phyloP scores from a whole-genome alignment of 2,329 filamentous ascomycete species.

The Ustulina deusta region DNA sequence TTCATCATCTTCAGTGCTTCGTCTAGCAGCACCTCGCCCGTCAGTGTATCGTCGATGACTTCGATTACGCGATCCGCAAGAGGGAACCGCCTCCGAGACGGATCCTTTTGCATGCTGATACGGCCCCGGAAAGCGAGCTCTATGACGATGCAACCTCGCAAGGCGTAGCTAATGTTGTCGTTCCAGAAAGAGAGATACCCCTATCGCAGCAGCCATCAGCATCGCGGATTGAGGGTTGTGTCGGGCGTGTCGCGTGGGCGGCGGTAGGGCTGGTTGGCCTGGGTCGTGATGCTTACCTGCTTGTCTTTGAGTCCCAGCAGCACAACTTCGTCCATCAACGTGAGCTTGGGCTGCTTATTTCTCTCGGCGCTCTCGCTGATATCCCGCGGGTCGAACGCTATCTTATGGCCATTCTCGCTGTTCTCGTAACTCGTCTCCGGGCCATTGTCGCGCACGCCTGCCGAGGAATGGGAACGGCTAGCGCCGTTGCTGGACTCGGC shows the following conservation, averaged over 20 bases:
- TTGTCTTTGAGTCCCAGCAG: constrained; percentile 98
- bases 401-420: constrained; percentile 97
- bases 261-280: not conserved
- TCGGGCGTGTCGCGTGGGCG: not conserved
- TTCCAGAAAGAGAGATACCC: constrained; percentile 99
- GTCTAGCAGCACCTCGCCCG: constrained; percentile 95
- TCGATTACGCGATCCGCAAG: constrained; percentile 94
- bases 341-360: constrained; percentile 97
- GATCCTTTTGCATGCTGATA: constrained; percentile 98
- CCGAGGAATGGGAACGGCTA: constrained; percentile 69
- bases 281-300: constrained; percentile 73
- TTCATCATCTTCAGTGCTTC: constrained; percentile 99
- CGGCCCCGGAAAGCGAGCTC: constrained; percentile 96
- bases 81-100: constrained; percentile 89
- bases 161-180: constrained; percentile 98
- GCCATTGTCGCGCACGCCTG: constrained; percentile 64
- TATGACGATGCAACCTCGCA: constrained; percentile 97
- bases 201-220: constrained; percentile 59
- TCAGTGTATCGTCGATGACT: constrained; percentile 95
- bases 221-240: constrained; percentile 1
- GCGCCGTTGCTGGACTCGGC: constrained; percentile 68
- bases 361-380: constrained; percentile 97
- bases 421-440: constrained; percentile 89
- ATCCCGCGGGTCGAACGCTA: constrained; percentile 96
- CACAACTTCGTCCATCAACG: constrained; percentile 97